Evolutionary conservation across 495 filamentous ascomycete species (phyloP), one percentile per base, ranked within the genome.

Genomic region (Penicillium coffeae): DNA sequence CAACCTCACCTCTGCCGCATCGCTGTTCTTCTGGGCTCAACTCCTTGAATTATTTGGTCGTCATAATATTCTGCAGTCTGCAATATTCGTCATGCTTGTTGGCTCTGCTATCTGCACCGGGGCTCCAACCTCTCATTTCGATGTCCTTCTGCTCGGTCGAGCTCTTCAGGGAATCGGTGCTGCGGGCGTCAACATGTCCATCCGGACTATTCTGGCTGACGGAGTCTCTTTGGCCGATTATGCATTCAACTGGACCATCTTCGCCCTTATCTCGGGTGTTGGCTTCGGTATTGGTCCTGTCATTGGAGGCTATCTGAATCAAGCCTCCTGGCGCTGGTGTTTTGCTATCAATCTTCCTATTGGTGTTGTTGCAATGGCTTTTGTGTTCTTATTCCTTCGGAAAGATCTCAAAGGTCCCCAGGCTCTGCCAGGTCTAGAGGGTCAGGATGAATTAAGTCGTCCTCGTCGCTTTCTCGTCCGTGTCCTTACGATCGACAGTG

Each of bases 1-100:
- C 62, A 83, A 75, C 49, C 68, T 86, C 3, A 80, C 79, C n/a
- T 73, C 77, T 0, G 73, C 80, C 12, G 71, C 80, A 14, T 83
- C 84, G 56, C 78, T 83, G 4, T 81, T 81, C n/a, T 69, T 76
- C 48, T 82, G 75, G 60, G 79, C 75, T 13, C 81, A 84, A 52
- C 64, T 80, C 25, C 66, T 79, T 36, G 80, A 85, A 50, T 66
- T 84, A 32, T 83, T 80, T 50, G 81, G 81, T 5, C 72, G 81
- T 5, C 73, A 78, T 48, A 56, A 55, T 5, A 58, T 66, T 1
- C 63, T 82, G 1, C 77, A 79, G 48, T 46, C 60, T 5, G 69
- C 77, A 16, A 64, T 75, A 9, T 48, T 73, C 21, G 60, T 72
- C 21, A 77, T 80, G 66, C 47, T 81, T 3, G 45, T 79, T 27